Percentiles rank a stretch among this genome's conserved stretches.
Conservation (phyloP, 2,329 filamentous ascomycete genomes). For the Trichoderma endophyticum region DNA sequence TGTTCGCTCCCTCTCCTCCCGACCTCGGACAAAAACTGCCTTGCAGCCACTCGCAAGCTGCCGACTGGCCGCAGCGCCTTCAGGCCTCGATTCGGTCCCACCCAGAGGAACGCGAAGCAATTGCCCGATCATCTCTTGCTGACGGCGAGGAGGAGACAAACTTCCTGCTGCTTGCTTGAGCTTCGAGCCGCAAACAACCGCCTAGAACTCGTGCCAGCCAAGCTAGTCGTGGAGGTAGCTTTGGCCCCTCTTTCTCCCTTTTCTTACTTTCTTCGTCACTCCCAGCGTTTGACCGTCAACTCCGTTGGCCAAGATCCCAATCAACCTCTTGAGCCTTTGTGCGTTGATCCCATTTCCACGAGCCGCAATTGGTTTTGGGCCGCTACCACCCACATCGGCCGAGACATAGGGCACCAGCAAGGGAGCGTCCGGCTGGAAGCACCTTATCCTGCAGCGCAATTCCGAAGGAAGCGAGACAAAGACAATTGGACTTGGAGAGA, state of each 20-base stretch:
- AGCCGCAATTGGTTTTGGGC: slow-evolving; percentile 18
- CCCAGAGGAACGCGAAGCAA: not conserved
- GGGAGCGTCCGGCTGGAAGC: slow-evolving; percentile 58
- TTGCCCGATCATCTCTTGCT: not conserved
- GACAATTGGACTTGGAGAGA: slow-evolving; percentile 14
- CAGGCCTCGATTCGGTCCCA: slow-evolving; percentile 1
- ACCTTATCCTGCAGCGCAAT: slow-evolving; percentile 18
- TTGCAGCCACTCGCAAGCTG: slow-evolving; percentile 16
- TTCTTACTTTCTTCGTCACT: not conserved
- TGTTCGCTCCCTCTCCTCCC: slow-evolving; percentile 2
- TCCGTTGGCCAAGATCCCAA: not conserved
- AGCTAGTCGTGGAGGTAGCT: slow-evolving; percentile 9
- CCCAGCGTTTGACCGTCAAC: not conserved
- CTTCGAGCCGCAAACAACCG: not conserved
- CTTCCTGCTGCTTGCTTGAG: not conserved
- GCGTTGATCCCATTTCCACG: slow-evolving; percentile 7
- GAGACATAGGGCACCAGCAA: slow-evolving; percentile 49
- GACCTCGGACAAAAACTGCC: slow-evolving; percentile 12
- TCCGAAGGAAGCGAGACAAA: slow-evolving; percentile 16
- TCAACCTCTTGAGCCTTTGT: not conserved
- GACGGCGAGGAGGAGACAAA: slow-evolving; percentile 7
- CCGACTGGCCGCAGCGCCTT: slow-evolving; percentile 8
- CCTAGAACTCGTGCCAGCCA: not conserved
- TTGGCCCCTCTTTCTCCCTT: not conserved
- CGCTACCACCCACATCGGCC: slow-evolving; percentile 20